Evolutionary conservation across 495 filamentous ascomycete species (phyloP), one percentile per base, ranked within the genome.

Genomic region (Penicillium argentinense): DNA sequence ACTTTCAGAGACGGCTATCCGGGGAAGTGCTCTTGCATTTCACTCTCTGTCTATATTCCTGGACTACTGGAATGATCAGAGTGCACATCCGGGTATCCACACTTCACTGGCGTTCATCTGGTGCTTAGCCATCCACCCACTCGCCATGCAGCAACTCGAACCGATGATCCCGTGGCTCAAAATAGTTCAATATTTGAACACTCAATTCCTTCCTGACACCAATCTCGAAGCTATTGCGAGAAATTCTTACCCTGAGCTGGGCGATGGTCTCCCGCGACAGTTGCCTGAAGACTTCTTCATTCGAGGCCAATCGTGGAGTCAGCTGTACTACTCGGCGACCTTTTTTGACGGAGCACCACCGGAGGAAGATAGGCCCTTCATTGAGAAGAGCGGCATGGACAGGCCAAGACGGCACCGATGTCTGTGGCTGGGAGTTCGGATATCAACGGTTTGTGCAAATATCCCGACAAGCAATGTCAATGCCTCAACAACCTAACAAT

Each of bases 231-330:
- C 74, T 1, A 68, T 85, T 24, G 78, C 82, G 37, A 56, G 59
- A 22, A 58, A 74, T 26, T 51, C 53, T 0, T 86, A 88, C 36
- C 84, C 80, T 0, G 50, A 59, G 34, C 59, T 73, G 5, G 71
- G 81, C 2, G 76, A 82, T 30, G 76, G 71, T 11, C 36, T 42
- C 6, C 69, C 57, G 6, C 70, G 78, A n/a, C 89, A 89, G 4
- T 60, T 96, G 0, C 84, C 89, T 0, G 93, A 97, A 51, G 93
- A 98, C 51, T 96, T 82, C 48, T 72, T 83, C 0, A 81, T 95
- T 43, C 79, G 86, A 4, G 93, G 91, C 0, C 77, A 91, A 14
- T 57, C 84, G 3, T 96, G 85, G 82, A 79, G 78, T 3, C 75
- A 82, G 30, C 59, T 67, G 8, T 88, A 90, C 45, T 93, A 83